Percentiles rank a stretch among this genome's conserved stretches.
Conservation (phyloP, 768 basidiomycete genomes). For the Boletus rex-veris region DNA sequence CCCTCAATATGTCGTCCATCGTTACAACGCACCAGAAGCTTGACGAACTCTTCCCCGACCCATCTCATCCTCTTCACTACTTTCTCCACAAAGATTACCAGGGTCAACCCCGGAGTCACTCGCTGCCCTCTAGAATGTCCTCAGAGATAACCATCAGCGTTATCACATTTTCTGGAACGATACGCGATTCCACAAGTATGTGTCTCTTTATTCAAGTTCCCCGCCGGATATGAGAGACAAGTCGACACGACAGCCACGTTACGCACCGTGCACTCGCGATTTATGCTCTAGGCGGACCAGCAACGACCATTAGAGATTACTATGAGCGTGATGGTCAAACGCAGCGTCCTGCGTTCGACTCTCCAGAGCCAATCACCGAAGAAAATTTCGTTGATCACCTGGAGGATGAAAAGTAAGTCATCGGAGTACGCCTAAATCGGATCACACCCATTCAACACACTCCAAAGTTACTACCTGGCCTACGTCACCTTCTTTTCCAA, state of each 20-base stretch:
- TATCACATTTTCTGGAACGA: slow-evolving; percentile 51
- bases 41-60: slow-evolving; percentile 24
- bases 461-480: slow-evolving; percentile 22
- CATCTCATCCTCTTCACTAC: slow-evolving; percentile 23
- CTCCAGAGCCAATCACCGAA: slow-evolving; percentile 24
- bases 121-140: slow-evolving; percentile 24
- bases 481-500: slow-evolving; percentile 28
- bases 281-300: slow-evolving; percentile 27
- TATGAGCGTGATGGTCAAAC: slow-evolving; percentile 19
- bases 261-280: slow-evolving; percentile 30
- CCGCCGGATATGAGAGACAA: background rate
- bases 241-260: slow-evolving; percentile 19
- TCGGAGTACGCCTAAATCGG: background rate
- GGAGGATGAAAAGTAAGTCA: slow-evolving; percentile 24
- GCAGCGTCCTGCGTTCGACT: slow-evolving; percentile 24
- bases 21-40: background rate
- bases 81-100: slow-evolving; percentile 27
- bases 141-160: slow-evolving; percentile 48
- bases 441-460: background rate
- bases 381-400: slow-evolving; percentile 25
- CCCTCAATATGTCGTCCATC: slow-evolving; percentile 11
- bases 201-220: background rate
- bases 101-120: slow-evolving; percentile 25
- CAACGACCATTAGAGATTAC: slow-evolving; percentile 21
- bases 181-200: slow-evolving; percentile 49